phyloP scores from a whole-genome alignment of 2,329 filamentous ascomycete genomes.

The Fusarium torreyae region DNA sequence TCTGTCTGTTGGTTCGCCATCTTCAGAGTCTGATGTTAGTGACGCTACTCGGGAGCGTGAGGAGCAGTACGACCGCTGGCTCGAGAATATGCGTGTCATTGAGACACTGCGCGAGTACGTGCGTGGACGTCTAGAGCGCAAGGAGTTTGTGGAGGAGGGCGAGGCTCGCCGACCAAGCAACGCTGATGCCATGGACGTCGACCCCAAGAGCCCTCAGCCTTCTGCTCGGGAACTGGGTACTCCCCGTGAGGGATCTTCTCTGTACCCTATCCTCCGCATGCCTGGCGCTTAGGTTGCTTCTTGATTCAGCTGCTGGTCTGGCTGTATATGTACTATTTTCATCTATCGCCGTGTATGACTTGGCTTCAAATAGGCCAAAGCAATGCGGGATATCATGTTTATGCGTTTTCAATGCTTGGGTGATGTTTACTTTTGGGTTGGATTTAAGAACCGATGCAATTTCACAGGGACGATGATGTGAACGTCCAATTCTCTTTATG shows the following conservation, averaged over 20 bases:
- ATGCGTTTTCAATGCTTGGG: constrained; percentile 10
- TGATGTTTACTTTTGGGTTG: constrained; percentile 14
- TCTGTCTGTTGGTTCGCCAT: constrained; percentile 67
- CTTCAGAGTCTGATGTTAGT: constrained; percentile 68
- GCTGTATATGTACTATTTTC: constrained; percentile 46
- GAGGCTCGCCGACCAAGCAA: constrained; percentile 35
- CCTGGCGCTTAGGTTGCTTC: constrained; percentile 51
- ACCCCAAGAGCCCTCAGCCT: constrained; percentile 53
- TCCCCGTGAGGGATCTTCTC: constrained; percentile 53
- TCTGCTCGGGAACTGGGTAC: constrained; percentile 44
- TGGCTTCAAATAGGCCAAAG: background rate
- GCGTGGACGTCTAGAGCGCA: constrained; percentile 68
- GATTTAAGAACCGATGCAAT: constrained; percentile 12
- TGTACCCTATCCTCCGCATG: constrained; percentile 60
- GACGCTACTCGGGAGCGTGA: constrained; percentile 70
- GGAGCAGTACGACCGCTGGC: constrained; percentile 75
- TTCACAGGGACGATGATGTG: constrained; percentile 6
- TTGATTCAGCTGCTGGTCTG: constrained; percentile 27
- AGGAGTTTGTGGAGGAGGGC: constrained; percentile 64
- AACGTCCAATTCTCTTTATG: constrained; percentile 5
- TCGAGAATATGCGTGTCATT: constrained; percentile 76
- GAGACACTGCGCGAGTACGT: constrained; percentile 74
- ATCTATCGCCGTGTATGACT: constrained; percentile 18
- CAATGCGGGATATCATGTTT: constrained; percentile 12
- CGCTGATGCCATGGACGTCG: constrained; percentile 57